Evolutionary conservation across 495 filamentous ascomycete genomes (phyloP), one percentile per base, ranked within the genome.

Genomic region (Staphylotrichum longicolle): DNA sequence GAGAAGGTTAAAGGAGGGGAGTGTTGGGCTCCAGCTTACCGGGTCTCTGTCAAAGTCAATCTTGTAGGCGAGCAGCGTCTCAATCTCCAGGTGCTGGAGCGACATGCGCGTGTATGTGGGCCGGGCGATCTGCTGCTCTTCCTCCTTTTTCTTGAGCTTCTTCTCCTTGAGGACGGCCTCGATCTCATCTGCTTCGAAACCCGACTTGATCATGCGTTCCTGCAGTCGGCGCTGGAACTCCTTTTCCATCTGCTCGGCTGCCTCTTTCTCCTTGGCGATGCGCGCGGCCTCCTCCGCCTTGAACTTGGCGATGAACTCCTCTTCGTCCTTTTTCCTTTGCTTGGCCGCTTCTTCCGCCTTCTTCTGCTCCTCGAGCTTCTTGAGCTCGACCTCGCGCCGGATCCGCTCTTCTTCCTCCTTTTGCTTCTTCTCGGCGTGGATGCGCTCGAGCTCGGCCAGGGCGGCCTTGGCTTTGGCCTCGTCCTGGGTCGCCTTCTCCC

Each of bases 61-160:
- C 62, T 76, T 74, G 61, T 76, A 82, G 27, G 60, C 65, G 37
- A 73, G 66, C 44, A 85, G 64, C 8, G 83, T 85, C 68, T 83
- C 80, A 57, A 85, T 74, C 32, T 83, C 84, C 30, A 85, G 72
- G 69, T 85, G 77, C 50, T 72, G 73, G 46, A 82, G 73, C 1
- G 82, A 75, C 81, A 85, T 83, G 61, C 81, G 78, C 7, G 82
- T 85, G 66, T 82, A 85, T 0, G 81, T 81, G 5, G 80, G 80
- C 9, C 77, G 74, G 20, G 70, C 65, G 14, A 67, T 50, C 27
- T 66, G 51, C 52, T 71, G 68, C 30, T 67, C 63, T 55, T 66
- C 45, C 30, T 67, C 63, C 50, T 70, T 70, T 52, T 66, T 68
- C 66, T 75, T 69, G 65, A 80, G 68, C 68, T 79, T 81, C 64